phyloP scores from a whole-genome alignment of 2,329 filamentous ascomycete species.

The Penicillium sp. region DNA sequence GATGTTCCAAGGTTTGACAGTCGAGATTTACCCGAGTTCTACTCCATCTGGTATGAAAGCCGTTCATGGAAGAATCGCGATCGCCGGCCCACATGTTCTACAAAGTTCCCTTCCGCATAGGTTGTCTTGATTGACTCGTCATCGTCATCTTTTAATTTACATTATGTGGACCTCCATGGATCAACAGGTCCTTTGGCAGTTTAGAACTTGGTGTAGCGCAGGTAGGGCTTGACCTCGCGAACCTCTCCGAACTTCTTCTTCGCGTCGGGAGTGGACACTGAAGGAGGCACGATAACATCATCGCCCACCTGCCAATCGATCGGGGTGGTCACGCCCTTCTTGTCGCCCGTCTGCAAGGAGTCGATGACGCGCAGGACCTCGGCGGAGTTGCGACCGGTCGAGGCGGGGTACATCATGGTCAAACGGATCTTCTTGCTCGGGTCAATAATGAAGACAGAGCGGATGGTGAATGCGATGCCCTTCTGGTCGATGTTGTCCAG shows the following conservation, averaged over 20 bases:
- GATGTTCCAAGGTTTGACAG: neutral
- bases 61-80: constrained; percentile 2
- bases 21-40: constrained; percentile 15
- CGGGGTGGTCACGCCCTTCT: constrained; percentile 84
- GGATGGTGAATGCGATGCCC: constrained; percentile 88
- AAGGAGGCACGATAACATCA: constrained; percentile 89
- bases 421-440: constrained; percentile 91
- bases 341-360: constrained; percentile 83
- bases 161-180: neutral
- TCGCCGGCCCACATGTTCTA: neutral
- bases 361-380: constrained; percentile 81
- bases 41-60: constrained; percentile 12
- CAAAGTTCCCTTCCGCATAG: neutral
- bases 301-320: constrained; percentile 91
- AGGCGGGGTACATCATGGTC: constrained; percentile 91
- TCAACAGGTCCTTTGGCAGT: neutral
- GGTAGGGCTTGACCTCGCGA: constrained; percentile 60
- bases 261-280: constrained; percentile 81
- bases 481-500: constrained; percentile 80
- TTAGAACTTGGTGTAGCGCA: constrained; percentile 28
- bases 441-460: constrained; percentile 94
- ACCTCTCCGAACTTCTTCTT: constrained; percentile 83
- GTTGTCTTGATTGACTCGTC: neutral
- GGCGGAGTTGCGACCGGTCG: constrained; percentile 80
- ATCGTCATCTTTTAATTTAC: constrained; percentile 3